phyloP scores from a whole-genome alignment of 192 early-diverging fungal species.

The Entomortierella lignicola region DNA sequence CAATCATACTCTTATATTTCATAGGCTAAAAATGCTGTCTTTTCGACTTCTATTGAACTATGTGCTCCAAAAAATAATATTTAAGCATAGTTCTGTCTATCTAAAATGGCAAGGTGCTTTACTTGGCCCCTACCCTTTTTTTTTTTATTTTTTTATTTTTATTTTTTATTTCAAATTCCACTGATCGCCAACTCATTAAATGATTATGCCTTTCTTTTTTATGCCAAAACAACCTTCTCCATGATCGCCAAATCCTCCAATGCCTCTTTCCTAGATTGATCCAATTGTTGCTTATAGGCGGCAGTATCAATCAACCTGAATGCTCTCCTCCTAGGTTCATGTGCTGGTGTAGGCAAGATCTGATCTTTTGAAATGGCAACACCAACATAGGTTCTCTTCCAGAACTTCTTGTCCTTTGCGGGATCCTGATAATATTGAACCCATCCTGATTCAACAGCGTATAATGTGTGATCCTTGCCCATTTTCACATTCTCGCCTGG shows the following conservation, averaged over 20 bases:
- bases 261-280: slow-evolving; percentile 47
- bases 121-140: too few species aligned
- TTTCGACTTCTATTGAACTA: too few species aligned
- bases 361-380: slow-evolving; percentile 72
- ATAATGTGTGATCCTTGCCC: slow-evolving; percentile 85
- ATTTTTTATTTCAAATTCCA: not conserved
- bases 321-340: slow-evolving; percentile 73
- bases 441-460: slow-evolving; percentile 75
- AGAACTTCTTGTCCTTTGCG: slow-evolving; percentile 64
- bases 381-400: slow-evolving; percentile 73
- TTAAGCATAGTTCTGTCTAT: too few species aligned
- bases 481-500: slow-evolving; percentile 83
- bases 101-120: too few species aligned
- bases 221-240: slow-evolving; percentile 47
- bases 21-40: too few species aligned
- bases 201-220: not conserved
- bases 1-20: too few species aligned
- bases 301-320: slow-evolving; percentile 75
- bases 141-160: not conserved
- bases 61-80: too few species aligned
- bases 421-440: slow-evolving; percentile 81
- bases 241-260: slow-evolving; percentile 32
- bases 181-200: too few species aligned
- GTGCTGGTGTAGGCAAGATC: slow-evolving; percentile 67
- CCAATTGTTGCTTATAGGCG: slow-evolving; percentile 38